Conservation (phyloP, 1,139 yeast genomes). For the Scheffersomyces segobiensis region DNA sequence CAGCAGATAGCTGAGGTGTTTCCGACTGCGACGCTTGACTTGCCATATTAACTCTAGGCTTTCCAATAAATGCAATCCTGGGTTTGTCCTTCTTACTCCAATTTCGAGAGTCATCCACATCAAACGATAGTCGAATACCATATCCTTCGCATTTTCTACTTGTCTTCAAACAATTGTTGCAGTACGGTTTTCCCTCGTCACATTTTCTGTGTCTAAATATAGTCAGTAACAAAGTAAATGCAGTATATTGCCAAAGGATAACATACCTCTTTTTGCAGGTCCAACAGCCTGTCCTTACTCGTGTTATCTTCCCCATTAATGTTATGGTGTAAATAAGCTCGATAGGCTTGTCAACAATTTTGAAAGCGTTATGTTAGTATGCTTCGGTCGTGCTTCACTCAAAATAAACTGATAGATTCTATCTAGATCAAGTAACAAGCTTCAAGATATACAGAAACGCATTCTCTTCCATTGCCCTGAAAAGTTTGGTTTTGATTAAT, state of each 20-base stretch:
- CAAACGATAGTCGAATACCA: constrained; percentile 45
- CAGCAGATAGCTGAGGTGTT: background rate
- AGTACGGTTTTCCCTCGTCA: constrained; percentile 56
- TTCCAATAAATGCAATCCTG: constrained; percentile 9
- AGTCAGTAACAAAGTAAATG: constrained; percentile 1
- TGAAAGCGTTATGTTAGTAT: constrained; percentile 21
- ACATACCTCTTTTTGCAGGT: constrained; percentile 44
- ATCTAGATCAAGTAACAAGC: too few species aligned
- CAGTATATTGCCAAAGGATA: background rate
- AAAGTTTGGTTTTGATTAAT: too few species aligned
- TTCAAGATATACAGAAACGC: too few species aligned
- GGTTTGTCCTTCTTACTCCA: constrained; percentile 8
- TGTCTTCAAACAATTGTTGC: constrained; percentile 50
- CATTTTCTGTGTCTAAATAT: constrained; percentile 48
- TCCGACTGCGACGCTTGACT: background rate
- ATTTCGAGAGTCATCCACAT: constrained; percentile 39
- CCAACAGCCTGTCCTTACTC: constrained; percentile 56
- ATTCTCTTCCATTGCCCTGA: too few species aligned
- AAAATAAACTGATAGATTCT: too few species aligned
- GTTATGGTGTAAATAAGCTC: background rate
- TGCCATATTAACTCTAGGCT: constrained; percentile 7
- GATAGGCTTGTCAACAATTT: background rate
- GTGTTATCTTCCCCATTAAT: constrained; percentile 38
- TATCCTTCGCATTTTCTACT: constrained; percentile 52
- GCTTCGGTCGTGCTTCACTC: background rate